phyloP scores from a whole-genome alignment of 192 early-diverging fungal genomes.

The Kickxella alabastrina region DNA sequence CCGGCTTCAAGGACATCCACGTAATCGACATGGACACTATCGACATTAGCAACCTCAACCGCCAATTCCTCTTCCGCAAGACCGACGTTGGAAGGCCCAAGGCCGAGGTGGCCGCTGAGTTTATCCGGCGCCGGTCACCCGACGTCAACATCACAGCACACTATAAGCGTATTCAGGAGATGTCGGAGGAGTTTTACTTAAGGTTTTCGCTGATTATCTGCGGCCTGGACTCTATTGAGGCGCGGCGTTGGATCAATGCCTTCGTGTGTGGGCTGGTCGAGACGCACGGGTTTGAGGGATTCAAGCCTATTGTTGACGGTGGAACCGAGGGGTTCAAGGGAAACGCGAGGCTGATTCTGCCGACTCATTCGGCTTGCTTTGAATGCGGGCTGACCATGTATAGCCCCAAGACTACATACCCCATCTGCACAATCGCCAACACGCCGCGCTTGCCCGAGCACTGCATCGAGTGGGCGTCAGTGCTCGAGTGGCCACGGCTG shows the following conservation, averaged over 20 bases:
- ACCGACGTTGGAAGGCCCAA: constrained; percentile 75
- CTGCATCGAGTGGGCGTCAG: constrained; percentile 95
- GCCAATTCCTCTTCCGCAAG: constrained; percentile 78
- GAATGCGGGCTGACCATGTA: constrained; percentile 95
- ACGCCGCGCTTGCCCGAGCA: constrained; percentile 97
- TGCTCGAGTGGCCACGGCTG: constrained; percentile 85
- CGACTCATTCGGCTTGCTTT: constrained; percentile 82
- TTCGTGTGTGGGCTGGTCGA: constrained; percentile 75
- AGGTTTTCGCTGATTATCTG: constrained; percentile 87
- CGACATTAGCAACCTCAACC: constrained; percentile 78
- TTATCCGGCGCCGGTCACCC: constrained; percentile 66
- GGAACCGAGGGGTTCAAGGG: constrained; percentile 98
- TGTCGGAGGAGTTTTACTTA: constrained; percentile 87
- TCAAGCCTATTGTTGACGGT: constrained; percentile 91
- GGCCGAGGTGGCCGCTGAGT: constrained; percentile 72
- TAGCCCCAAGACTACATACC: constrained; percentile 82
- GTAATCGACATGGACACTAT: constrained; percentile 92
- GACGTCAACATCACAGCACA: constrained; percentile 69
- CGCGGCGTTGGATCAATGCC: constrained; percentile 96
- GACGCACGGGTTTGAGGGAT: constrained; percentile 62
- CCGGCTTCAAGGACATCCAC: constrained; percentile 75
- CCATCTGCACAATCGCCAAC: constrained; percentile 98
- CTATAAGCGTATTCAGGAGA: constrained; percentile 93
- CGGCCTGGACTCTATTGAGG: constrained; percentile 93
- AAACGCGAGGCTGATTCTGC: constrained; percentile 88